Evolutionary conservation across 2,329 filamentous ascomycete species (phyloP).

Genomic region (Sclerotinia sclerotiorum): DNA sequence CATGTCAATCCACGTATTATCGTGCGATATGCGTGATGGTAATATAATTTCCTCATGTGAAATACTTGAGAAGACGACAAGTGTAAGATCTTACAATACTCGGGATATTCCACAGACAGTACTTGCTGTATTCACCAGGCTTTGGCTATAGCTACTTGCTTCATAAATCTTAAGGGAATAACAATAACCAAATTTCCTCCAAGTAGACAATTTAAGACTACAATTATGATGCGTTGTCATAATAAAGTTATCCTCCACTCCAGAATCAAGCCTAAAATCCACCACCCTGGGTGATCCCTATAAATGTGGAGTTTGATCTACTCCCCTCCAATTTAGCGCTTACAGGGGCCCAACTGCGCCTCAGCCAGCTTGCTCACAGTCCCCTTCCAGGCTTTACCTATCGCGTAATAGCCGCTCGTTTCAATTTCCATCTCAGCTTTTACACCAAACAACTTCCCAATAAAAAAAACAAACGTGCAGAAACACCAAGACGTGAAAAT

Average conservation of each 20-base stretch:
- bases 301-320: not conserved
- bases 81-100: not conserved
- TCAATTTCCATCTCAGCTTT: not conserved
- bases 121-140: not conserved
- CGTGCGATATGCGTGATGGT: not conserved
- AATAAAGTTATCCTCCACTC: not conserved
- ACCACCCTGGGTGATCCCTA: not conserved
- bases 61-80: not conserved
- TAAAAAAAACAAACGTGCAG: constrained; percentile 9
- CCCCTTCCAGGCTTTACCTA: not conserved
- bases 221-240: not conserved
- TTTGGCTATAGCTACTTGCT: not conserved
- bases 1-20: not conserved
- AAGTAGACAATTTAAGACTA: not conserved
- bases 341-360: not conserved
- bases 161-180: not conserved
- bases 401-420: constrained; percentile 4
- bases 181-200: fast-evolving
- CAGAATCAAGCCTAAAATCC: not conserved
- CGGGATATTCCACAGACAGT: not conserved
- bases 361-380: not conserved
- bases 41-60: not conserved
- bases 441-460: not conserved
- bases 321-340: not conserved
- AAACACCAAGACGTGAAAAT: not conserved